These are phyloP conservation scores for Dioszegia hungarica DNA, from an alignment of 768 basidiomycete species.

Conservation along the genomic window DNA sequence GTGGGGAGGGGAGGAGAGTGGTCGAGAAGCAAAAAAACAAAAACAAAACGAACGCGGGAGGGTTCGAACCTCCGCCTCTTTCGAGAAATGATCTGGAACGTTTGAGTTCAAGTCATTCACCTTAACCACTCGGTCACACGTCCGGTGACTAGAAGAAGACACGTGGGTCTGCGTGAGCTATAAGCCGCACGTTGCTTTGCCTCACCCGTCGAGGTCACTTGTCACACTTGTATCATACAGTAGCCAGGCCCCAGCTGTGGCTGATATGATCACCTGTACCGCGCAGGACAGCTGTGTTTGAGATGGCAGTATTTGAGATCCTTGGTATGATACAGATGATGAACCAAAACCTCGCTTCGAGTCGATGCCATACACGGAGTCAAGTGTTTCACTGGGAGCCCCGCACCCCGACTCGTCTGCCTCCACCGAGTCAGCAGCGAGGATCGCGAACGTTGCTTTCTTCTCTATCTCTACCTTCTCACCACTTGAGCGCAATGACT, in stretches of 20 bases:
- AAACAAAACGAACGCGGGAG: background rate
- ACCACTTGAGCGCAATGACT: constrained; percentile 18
- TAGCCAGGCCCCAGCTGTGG: no score
- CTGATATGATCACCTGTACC: no score
- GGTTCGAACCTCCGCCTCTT: constrained; percentile 3
- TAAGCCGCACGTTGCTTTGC: no score
- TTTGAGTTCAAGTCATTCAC: constrained; percentile 3
- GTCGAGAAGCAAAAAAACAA: background rate
- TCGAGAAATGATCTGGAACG: background rate
- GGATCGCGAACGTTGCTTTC: background rate
- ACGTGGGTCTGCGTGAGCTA: no score
- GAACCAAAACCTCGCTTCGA: background rate
- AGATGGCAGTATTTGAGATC: no score
- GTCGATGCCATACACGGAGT: background rate
- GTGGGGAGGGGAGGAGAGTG: no score
- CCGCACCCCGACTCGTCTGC: no score
- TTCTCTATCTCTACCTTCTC: background rate
- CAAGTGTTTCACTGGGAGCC: no score
- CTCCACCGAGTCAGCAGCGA: background rate
- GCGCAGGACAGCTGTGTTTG: no score
- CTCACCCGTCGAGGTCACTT: no score
- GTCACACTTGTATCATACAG: no score
- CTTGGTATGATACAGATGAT: background rate
- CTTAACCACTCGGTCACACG: constrained; percentile 9
- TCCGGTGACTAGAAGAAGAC: background rate